A percentile compares a stretch with the other conserved stretches of the same genome.
Evolutionary conservation across 2,329 filamentous ascomycete genomes (phyloP).

Genomic region (Aureobasidium sp.): DNA sequence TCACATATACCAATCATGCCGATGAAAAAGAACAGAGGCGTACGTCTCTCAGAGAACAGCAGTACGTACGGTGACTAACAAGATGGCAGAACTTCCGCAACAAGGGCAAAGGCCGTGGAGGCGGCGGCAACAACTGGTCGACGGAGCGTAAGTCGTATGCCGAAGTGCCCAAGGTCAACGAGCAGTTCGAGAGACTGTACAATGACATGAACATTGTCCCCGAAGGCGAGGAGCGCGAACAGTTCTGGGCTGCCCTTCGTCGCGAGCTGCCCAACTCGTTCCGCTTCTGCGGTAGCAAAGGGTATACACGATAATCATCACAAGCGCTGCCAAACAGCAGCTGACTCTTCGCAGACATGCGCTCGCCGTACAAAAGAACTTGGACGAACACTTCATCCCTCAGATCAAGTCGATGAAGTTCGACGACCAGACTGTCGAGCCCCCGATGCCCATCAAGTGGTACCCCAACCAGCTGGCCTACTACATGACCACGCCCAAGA

Average conservation of each 20-base stretch:
- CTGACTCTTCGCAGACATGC: constrained; percentile 58
- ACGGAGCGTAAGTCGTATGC: constrained; percentile 44
- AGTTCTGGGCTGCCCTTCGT: constrained; percentile 78
- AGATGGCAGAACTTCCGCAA: constrained; percentile 1
- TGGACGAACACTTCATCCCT: constrained; percentile 84
- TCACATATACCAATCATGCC: constrained; percentile 8
- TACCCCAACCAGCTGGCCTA: constrained; percentile 94
- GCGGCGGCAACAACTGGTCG: constrained; percentile 30
- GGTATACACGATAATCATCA: constrained; percentile 44
- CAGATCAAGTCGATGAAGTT: constrained; percentile 78
- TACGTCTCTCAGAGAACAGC: neutral
- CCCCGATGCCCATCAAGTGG: constrained; percentile 78
- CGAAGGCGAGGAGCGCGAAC: constrained; percentile 62
- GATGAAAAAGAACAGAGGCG: constrained; percentile 7
- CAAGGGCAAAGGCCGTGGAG: constrained; percentile 27
- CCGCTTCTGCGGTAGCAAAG: constrained; percentile 91
- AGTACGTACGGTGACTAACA: neutral
- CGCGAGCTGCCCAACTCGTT: constrained; percentile 94
- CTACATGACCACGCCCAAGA: constrained; percentile 97
- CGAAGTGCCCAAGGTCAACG: constrained; percentile 70
- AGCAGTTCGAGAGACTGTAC: constrained; percentile 81
- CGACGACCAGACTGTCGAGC: constrained; percentile 74
- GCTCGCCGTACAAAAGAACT: constrained; percentile 79
- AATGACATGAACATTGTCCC: constrained; percentile 67
- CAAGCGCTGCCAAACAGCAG: neutral